A percentile compares a stretch with the other conserved stretches of the same genome.
These are phyloP conservation scores for Torrubiellomyces zombiae DNA, from an alignment of 2,329 filamentous ascomycete species.

Conservation along the genomic window DNA sequence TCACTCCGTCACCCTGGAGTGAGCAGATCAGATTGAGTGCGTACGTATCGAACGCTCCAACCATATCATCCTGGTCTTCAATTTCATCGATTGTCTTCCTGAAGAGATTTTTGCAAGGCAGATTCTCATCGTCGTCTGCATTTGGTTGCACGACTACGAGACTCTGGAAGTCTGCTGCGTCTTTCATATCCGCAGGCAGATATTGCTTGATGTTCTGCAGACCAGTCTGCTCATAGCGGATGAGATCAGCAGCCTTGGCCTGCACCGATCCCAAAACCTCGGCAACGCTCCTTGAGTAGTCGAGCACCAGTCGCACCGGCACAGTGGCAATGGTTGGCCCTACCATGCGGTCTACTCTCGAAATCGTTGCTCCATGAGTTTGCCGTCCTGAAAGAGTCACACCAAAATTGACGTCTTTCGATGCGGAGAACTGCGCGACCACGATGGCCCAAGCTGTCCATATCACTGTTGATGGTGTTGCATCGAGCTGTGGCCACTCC, in stretches of 20 bases:
- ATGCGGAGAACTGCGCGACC: not conserved
- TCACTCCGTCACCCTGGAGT: too few species aligned
- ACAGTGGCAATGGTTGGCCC: slow-evolving; percentile 1
- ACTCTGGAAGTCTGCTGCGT: not conserved
- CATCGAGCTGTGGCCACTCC: too few species aligned
- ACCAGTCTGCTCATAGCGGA: not conserved
- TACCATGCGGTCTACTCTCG: not conserved
- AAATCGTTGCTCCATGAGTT: not conserved
- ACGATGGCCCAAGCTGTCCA: not conserved
- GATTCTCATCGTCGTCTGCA: too few species aligned
- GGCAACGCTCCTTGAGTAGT: not conserved
- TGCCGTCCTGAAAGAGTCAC: slow-evolving; percentile 1
- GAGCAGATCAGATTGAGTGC: too few species aligned
- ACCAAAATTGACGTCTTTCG: slow-evolving; percentile 1
- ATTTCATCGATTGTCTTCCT: too few species aligned
- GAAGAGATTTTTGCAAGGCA: too few species aligned
- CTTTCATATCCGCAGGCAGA: not conserved
- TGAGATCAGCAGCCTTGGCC: not conserved
- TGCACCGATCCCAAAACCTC: not conserved
- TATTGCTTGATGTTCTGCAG: not conserved
- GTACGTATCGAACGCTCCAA: too few species aligned
- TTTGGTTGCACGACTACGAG: not conserved
- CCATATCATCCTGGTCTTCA: too few species aligned
- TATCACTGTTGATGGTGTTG: slow-evolving; percentile 1
- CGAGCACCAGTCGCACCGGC: not conserved